Percentiles rank a stretch among this genome's conserved stretches.
phyloP scores from a whole-genome alignment of 768 basidiomycete species.

The Lentinula raphanica region DNA sequence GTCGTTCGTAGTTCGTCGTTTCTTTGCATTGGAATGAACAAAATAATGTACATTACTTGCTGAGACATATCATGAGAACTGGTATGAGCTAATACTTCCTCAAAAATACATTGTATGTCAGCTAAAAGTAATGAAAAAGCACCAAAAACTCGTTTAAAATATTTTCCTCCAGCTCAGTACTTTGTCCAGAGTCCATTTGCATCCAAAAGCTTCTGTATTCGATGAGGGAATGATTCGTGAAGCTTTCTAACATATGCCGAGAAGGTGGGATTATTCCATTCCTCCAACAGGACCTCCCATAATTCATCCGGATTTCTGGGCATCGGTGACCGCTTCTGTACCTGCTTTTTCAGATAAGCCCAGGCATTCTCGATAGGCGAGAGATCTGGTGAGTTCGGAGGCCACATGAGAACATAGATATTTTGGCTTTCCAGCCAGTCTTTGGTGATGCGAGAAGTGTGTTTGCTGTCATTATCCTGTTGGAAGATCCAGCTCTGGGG shows the following conservation, averaged over 20 bases:
- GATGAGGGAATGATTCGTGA: slow-evolving; percentile 7
- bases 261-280: slow-evolving; percentile 6
- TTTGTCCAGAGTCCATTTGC: neutral
- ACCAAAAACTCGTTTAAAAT: too few relatives aligned
- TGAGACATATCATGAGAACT: too few relatives aligned
- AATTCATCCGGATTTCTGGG: slow-evolving; percentile 12
- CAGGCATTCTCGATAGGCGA: slow-evolving; percentile 23
- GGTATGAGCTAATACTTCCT: too few relatives aligned
- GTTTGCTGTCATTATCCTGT: slow-evolving; percentile 36
- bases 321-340: neutral
- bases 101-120: too few relatives aligned
- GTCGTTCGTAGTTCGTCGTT: too few relatives aligned
- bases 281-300: slow-evolving; percentile 1
- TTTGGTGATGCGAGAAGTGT: slow-evolving; percentile 21
- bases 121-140: too few relatives aligned
- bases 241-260: neutral
- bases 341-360: slow-evolving; percentile 12
- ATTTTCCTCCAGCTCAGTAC: too few relatives aligned
- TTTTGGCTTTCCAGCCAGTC: slow-evolving; percentile 19
- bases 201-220: neutral
- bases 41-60: too few relatives aligned
- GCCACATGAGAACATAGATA: slow-evolving; percentile 25
- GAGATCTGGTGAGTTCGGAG: slow-evolving; percentile 19
- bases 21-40: too few relatives aligned
- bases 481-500: slow-evolving; percentile 17